Conservation (phyloP, 2,329 filamentous ascomycete species). For the Xylariales sp. region DNA sequence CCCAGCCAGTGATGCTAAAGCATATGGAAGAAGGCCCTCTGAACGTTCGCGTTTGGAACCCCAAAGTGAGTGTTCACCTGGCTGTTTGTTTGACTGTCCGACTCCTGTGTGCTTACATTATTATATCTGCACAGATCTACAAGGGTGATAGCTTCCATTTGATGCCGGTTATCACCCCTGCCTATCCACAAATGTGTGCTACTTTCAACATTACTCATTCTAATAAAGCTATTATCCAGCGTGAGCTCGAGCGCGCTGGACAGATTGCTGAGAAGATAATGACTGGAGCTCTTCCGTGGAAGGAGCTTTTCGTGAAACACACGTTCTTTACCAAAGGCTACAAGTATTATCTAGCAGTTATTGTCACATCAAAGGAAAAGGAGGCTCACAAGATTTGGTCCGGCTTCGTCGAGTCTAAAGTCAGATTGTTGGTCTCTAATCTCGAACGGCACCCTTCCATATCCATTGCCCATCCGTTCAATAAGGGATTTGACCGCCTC, state of each 20-base stretch:
- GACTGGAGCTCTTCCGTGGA: conserved; percentile 73
- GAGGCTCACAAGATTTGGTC: conserved; percentile 85
- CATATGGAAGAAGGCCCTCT: conserved; percentile 77
- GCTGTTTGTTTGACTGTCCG: too few relatives aligned
- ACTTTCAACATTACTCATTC: conserved; percentile 91
- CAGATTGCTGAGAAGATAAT: conserved; percentile 79
- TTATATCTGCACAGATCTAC: too few relatives aligned
- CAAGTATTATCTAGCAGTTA: conserved; percentile 92
- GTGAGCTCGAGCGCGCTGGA: conserved; percentile 74
- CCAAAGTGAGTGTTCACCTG: conserved; percentile 55
- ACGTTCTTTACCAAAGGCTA: conserved; percentile 90
- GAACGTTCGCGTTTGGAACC: conserved; percentile 90
- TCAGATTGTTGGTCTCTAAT: conserved; percentile 77
- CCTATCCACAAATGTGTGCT: conserved; percentile 96
- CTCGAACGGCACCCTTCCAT: conserved; percentile 79
- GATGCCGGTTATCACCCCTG: conserved; percentile 98
- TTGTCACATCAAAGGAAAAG: conserved; percentile 75
- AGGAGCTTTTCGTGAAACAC: conserved; percentile 83
- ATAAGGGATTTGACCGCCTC: conserved; percentile 82
- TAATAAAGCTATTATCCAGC: conserved; percentile 77
- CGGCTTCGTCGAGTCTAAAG: conserved; percentile 89
- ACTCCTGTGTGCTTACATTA: too few relatives aligned
- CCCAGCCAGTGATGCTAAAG: conserved; percentile 87
- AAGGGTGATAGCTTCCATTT: conserved; percentile 77
- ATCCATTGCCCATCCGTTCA: conserved; percentile 82